A percentile compares a stretch with the other conserved stretches of the same genome.
Conservation (phyloP, 2,329 filamentous ascomycete species). For the Trichoderma koningii region DNA sequence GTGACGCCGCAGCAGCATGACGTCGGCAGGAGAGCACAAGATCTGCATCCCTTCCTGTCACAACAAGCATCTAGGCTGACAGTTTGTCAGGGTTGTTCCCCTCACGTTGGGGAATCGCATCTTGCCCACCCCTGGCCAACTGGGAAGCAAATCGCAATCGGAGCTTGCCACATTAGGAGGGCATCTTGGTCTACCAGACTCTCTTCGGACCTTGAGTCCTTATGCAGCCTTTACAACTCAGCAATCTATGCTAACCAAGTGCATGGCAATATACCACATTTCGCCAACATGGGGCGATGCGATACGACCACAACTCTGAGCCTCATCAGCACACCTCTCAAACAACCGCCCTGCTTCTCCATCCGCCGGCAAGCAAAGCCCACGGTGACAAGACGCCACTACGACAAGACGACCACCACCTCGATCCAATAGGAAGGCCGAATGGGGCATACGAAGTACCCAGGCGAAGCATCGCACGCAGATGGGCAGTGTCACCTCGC, state of each 20-base stretch:
- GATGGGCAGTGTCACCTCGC: not conserved
- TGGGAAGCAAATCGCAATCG: not conserved
- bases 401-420: not conserved
- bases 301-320: not conserved
- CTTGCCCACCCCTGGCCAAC: not conserved
- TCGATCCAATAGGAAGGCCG: slow-evolving; percentile 4
- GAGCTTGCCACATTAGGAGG: not conserved
- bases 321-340: not conserved
- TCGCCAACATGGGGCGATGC: not conserved
- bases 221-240: not conserved
- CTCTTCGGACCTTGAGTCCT: not conserved
- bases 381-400: not conserved
- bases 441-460: not conserved
- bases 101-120: not conserved
- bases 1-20: slow-evolving; percentile 5
- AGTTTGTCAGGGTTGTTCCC: not conserved
- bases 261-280: not conserved
- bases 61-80: not conserved
- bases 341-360: not conserved
- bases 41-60: not conserved
- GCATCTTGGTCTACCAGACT: not conserved
- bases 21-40: not conserved
- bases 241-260: not conserved
- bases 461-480: slow-evolving; percentile 1
- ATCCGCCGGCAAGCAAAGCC: not conserved